phyloP scores from a whole-genome alignment of 176 grass and related monocot genomes.

The Oryza rufipogon region DNA sequence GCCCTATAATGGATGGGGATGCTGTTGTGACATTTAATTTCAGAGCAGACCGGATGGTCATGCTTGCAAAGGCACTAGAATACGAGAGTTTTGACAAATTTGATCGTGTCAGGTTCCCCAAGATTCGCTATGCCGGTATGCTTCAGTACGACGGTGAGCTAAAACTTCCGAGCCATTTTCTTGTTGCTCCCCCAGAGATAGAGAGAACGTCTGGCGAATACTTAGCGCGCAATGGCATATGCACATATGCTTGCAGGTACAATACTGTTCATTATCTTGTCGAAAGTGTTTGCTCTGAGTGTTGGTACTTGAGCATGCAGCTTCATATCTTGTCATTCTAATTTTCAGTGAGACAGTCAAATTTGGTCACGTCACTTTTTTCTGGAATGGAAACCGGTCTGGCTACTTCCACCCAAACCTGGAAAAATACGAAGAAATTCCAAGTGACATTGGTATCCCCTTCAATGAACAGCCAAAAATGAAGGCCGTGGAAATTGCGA shows the following conservation, averaged over 20 bases:
- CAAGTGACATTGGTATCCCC: conserved; percentile 83
- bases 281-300: not conserved
- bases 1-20: conserved; percentile 73
- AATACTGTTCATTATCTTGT: not conserved
- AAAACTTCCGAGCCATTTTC: conserved; percentile 77
- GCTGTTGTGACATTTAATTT: conserved; percentile 94
- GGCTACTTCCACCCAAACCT: conserved; percentile 75
- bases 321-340: not conserved
- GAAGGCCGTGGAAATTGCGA: conserved; percentile 91
- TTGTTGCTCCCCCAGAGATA: conserved; percentile 86
- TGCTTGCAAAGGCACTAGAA: conserved; percentile 87
- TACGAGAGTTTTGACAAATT: conserved; percentile 78
- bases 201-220: conserved; percentile 87
- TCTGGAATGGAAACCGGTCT: conserved; percentile 99
- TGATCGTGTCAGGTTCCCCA: conserved; percentile 70
- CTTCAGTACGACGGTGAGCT: conserved; percentile 90
- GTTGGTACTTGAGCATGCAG: not conserved
- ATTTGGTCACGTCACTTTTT: conserved; percentile 96
- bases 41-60: conserved; percentile 85
- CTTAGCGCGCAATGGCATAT: conserved; percentile 71
- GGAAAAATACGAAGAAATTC: conserved; percentile 88
- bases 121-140: conserved; percentile 82
- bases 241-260: conserved; percentile 92
- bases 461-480: conserved; percentile 83
- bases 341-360: conserved; percentile 84